phyloP scores from a whole-genome alignment of 2,329 filamentous ascomycete genomes.

The Neophaeococcomyces aloes region DNA sequence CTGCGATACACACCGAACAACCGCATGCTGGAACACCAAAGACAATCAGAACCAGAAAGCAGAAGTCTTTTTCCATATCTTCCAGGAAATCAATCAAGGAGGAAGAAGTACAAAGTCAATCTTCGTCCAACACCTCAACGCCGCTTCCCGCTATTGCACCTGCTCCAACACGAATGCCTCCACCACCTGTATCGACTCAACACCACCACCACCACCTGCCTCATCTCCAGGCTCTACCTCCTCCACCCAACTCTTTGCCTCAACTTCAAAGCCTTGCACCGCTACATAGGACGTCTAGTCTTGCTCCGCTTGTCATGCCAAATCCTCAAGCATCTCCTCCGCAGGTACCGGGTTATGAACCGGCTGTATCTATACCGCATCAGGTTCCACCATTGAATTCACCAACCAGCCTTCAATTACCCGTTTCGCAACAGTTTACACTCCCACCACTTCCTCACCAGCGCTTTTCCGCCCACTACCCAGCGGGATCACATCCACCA shows the following conservation, averaged over 20 bases:
- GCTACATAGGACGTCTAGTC: background rate
- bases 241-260: background rate
- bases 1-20: background rate
- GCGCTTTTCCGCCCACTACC: background rate
- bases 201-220: constrained; percentile 6
- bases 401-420: background rate
- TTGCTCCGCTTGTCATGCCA: constrained; percentile 1
- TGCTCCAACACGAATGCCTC: constrained; percentile 5
- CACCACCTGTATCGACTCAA: constrained; percentile 1
- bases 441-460: background rate
- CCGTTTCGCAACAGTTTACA: background rate
- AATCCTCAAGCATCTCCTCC: constrained; percentile 1
- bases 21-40: background rate
- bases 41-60: background rate
- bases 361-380: background rate
- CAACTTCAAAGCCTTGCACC: background rate
- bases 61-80: constrained; percentile 1
- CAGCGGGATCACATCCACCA: background rate
- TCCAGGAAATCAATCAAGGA: background rate
- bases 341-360: background rate
- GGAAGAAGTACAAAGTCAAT: constrained; percentile 1
- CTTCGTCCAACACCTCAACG: constrained; percentile 5
- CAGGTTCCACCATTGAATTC: background rate
- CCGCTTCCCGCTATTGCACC: constrained; percentile 1
- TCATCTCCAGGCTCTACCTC: background rate